Evolutionary conservation across 2,329 filamentous ascomycete genomes (phyloP).

Genomic region (Aspergillus eucalypticola): DNA sequence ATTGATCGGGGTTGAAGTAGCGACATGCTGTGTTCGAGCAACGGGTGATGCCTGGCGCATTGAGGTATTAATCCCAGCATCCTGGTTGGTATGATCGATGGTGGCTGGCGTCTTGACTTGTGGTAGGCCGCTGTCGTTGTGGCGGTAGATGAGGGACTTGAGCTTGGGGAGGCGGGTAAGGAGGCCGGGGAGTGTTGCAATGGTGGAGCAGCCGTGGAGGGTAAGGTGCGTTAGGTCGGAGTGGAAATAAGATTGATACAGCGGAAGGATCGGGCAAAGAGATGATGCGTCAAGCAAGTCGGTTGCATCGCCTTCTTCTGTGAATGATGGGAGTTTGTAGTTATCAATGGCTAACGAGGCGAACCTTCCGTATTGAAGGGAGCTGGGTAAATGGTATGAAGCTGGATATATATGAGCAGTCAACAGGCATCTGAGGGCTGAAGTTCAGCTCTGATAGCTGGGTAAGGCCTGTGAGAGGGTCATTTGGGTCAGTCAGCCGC

Average conservation of each 20-base stretch:
- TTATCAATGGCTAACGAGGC: not conserved
- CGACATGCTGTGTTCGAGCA: not conserved
- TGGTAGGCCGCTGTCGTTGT: not conserved
- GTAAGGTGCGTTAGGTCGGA: not conserved
- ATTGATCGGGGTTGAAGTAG: not conserved
- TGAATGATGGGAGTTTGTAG: not conserved
- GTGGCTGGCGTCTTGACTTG: not conserved
- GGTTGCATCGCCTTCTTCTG: not conserved
- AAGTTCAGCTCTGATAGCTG: not conserved
- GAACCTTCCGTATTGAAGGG: not conserved
- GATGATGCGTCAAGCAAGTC: too few species aligned
- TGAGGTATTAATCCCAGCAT: not conserved
- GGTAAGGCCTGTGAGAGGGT: not conserved
- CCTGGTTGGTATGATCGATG: not conserved
- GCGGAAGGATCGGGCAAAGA: not conserved
- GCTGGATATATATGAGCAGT: not conserved
- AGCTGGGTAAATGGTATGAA: not conserved
- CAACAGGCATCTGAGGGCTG: not conserved
- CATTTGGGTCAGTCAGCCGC: not conserved
- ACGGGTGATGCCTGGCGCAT: not conserved
- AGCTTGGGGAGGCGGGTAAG: not conserved
- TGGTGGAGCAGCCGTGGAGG: not conserved
- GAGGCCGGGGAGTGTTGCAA: not conserved
- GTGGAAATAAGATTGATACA: not conserved
- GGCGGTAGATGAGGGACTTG: not conserved